Evolutionary conservation across 192 early-diverging fungal genomes (phyloP), one percentile per base, ranked within the genome.

Genomic region (Ambispora gerdemannii): DNA sequence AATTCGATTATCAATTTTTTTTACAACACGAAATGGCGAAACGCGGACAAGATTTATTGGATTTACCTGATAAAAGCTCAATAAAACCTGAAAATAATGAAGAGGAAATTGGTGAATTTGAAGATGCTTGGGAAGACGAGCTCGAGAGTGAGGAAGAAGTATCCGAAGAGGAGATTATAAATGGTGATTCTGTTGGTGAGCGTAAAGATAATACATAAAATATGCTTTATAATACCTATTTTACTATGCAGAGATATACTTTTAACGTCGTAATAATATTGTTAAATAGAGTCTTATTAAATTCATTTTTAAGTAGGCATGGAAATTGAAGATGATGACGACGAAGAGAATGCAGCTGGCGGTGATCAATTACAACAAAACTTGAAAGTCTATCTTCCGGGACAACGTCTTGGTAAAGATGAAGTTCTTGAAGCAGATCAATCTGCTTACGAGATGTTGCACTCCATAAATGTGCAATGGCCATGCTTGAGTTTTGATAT

Each of bases 401-500:
- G 97, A 22, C 89, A 94, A 50, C 81, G 84, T 67, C 77, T 99
- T 10, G 91, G 72, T 35, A 88, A 91, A 74, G 95, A 87, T 50
- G 95, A 99, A 76, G 90, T 88, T 38, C 84, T 99, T 49, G 93
- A 98, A 70, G 93, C 91, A 30, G 97, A 99, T 85, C 90, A 93
- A 71, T 89, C 86, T 17, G 91, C 92, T 0, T 99, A 99, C 80
- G 92, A 94, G 68, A 97, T 99, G 97, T 87, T 99, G 64, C 96
- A 99, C 81, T 82, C 83, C 24, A 85, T 99, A 84, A 83, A 91
- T 50, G 91, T 93, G 31, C 87, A 94, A 75, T 95, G 95, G 92
- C 97, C 97, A 30, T 97, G 95, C 75, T 85, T 99, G 55, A 93
- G 90, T 77, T 99, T 99, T 71, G 97, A 99, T 76, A 84, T 99